A percentile compares a stretch with the other conserved stretches of the same genome.
These are phyloP conservation scores for Gossypium ekmanianum DNA, from an alignment of 345 rosid genomes.

Conservation along the genomic window DNA sequence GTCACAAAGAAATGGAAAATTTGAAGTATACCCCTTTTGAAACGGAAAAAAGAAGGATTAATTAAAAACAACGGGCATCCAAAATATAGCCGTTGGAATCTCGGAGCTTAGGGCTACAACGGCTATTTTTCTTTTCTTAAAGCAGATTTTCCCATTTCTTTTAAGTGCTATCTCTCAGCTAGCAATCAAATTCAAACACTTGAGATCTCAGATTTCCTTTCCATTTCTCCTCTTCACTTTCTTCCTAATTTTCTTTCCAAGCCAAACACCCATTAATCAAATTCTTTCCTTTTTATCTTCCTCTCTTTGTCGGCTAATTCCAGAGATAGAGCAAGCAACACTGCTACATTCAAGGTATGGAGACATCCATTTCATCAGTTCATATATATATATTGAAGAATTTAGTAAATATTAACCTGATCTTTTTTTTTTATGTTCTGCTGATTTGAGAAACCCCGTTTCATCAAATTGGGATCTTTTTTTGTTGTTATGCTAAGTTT, in stretches of 20 bases:
- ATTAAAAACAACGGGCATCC: not conserved
- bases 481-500: too few species aligned
- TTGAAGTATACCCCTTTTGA: not conserved
- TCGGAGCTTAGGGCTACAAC: not conserved
- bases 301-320: not conserved
- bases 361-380: not conserved
- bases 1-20: not conserved
- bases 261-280: constrained; percentile 5
- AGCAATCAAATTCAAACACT: not conserved
- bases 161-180: not conserved
- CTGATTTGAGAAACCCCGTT: not conserved
- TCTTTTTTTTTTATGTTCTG: not conserved
- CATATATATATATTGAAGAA: not conserved
- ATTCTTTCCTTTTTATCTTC: not conserved
- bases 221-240: not conserved
- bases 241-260: not conserved
- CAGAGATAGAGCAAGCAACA: not conserved
- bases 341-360: constrained; percentile 6
- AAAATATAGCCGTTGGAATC: constrained; percentile 16
- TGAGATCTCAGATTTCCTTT: constrained; percentile 11
- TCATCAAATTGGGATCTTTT: not conserved
- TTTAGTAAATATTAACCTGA: not conserved
- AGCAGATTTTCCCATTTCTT: not conserved
- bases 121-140: not conserved
- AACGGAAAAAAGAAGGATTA: not conserved